phyloP scores from a whole-genome alignment of 495 filamentous ascomycete species.

The Daldinia grandis region DNA sequence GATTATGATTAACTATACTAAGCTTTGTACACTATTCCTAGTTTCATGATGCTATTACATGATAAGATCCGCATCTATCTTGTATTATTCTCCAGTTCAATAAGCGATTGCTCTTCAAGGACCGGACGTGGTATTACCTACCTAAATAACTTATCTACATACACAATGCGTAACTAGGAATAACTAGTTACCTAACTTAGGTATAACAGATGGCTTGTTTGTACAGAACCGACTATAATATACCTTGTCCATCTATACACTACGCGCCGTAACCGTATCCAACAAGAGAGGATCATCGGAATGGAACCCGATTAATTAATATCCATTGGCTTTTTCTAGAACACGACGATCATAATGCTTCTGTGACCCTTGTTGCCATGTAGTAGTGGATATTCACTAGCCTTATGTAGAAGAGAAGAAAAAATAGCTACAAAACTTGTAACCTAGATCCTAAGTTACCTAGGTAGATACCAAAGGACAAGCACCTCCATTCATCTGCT shows the following conservation, averaged over 20 bases:
- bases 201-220: too few relatives aligned
- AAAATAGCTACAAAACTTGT: background rate
- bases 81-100: background rate
- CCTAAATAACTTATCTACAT: too few relatives aligned
- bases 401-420: too few relatives aligned
- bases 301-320: slow-evolving; percentile 9
- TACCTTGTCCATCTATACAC: background rate
- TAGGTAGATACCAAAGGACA: too few relatives aligned
- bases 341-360: slow-evolving; percentile 33
- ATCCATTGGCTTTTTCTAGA: slow-evolving; percentile 25
- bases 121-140: too few relatives aligned
- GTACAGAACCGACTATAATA: background rate
- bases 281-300: slow-evolving; percentile 9
- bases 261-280: background rate
- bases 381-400: slow-evolving; percentile 2
- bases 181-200: too few relatives aligned
- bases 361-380: background rate
- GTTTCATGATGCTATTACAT: background rate
- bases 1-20: background rate
- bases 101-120: background rate
- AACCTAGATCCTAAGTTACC: background rate
- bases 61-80: background rate
- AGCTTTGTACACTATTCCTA: background rate
- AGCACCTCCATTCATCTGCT: background rate
- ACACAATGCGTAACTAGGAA: too few relatives aligned